These are phyloP conservation scores for Debaryomyces prosopidis DNA, from an alignment of 805 yeast species.

Conservation along the genomic window DNA sequence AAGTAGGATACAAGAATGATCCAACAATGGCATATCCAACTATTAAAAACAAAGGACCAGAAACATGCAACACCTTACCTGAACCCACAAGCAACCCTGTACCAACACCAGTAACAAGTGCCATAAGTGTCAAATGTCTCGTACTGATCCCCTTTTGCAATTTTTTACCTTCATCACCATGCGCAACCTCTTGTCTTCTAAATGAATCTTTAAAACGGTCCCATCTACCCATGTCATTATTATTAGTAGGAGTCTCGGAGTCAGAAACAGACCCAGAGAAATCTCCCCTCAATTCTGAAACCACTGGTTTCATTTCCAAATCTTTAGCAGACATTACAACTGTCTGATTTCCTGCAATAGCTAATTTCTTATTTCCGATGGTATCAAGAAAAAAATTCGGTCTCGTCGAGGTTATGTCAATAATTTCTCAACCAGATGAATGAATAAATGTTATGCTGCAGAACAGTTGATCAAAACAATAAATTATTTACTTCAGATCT, in stretches of 20 bases:
- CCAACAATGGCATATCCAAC: slow-evolving; percentile 37
- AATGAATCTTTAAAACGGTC: slow-evolving; percentile 29
- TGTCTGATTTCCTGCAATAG: neutral
- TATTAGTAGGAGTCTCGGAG: slow-evolving; percentile 11
- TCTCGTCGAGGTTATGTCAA: no score
- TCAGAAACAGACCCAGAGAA: slow-evolving; percentile 10
- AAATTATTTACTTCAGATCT: no score
- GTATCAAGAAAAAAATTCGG: no score
- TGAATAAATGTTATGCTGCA: no score
- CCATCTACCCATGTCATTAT: slow-evolving; percentile 18
- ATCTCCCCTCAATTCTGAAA: slow-evolving; percentile 15
- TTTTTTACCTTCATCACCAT: slow-evolving; percentile 23
- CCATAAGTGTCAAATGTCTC: slow-evolving; percentile 41
- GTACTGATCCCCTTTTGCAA: slow-evolving; percentile 33
- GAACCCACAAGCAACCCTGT: slow-evolving; percentile 45
- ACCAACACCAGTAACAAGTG: slow-evolving; percentile 41
- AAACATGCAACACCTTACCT: slow-evolving; percentile 34
- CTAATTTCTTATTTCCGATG: no score
- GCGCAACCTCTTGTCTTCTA: slow-evolving; percentile 14
- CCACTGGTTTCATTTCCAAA: slow-evolving; percentile 15
- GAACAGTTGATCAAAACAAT: no score
- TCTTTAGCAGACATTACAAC: slow-evolving; percentile 5
- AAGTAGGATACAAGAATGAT: slow-evolving; percentile 36
- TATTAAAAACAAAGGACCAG: slow-evolving; percentile 37
- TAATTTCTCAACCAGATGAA: no score